phyloP scores from a whole-genome alignment of 202 grass and related monocot species.

The Saccharum hybrid region DNA sequence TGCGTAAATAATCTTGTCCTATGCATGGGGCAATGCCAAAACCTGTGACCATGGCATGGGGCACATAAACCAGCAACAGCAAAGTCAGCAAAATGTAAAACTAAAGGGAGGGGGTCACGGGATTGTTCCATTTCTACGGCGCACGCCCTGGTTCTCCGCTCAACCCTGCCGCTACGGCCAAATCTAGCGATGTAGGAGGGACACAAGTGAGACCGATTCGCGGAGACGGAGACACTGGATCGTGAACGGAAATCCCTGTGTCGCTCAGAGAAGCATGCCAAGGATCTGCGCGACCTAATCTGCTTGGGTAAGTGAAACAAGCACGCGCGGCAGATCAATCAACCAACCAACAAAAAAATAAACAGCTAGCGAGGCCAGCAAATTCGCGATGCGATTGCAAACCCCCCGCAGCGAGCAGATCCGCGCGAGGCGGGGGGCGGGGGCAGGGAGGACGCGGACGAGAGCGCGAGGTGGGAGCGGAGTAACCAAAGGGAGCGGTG shows the following conservation, averaged over 20 bases:
- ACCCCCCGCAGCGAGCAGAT: conserved; percentile 37
- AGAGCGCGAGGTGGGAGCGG: background rate
- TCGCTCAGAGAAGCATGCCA: background rate
- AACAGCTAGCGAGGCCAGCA: background rate
- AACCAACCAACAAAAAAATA: background rate
- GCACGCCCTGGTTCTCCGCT: background rate
- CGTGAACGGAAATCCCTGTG: background rate
- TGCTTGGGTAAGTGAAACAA: background rate
- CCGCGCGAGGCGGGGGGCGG: background rate
- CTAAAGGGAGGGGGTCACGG: background rate
- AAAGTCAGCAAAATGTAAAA: background rate
- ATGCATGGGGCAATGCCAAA: conserved; percentile 34
- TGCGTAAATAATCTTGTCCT: conserved; percentile 35
- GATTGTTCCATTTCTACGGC: conserved; percentile 12
- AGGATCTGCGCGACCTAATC: conserved; percentile 20
- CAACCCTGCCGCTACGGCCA: background rate
- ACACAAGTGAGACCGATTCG: background rate
- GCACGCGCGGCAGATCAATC: background rate
- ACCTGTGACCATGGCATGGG: background rate
- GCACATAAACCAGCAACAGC: background rate
- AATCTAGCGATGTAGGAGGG: conserved; percentile 5
- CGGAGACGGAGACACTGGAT: background rate
- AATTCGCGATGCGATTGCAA: conserved; percentile 4
- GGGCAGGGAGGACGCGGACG: no score
- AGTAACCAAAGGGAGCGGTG: background rate